Percentiles rank a stretch among this genome's conserved stretches.
These are phyloP conservation scores for Pelargonium fulgidum DNA, from an alignment of 441 rosid species.

Conservation along the genomic window DNA sequence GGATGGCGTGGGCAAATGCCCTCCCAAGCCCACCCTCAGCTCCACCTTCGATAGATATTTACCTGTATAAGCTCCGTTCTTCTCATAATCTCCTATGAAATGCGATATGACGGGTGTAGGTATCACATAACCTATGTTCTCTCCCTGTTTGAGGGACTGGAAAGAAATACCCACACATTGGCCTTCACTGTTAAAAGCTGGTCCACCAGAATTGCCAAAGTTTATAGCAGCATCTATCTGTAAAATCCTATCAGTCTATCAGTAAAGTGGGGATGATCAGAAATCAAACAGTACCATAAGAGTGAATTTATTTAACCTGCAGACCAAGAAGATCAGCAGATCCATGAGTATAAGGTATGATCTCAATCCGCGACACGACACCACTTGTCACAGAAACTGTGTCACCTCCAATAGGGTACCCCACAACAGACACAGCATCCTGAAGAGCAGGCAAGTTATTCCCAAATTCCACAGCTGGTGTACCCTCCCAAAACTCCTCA, in stretches of 20 bases:
- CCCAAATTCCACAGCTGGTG: constrained; percentile 82
- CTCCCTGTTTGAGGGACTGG: constrained; percentile 86
- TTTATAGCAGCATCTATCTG: constrained; percentile 96
- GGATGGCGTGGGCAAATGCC: too few relatives aligned
- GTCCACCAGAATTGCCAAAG: constrained; percentile 93
- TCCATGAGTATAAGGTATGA: constrained; percentile 75
- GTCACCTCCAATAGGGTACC: constrained; percentile 94
- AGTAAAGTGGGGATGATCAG: neutral
- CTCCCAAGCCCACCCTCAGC: neutral
- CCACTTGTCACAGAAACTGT: constrained; percentile 95
- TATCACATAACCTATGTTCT: constrained; percentile 90
- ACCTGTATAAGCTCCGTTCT: constrained; percentile 84
- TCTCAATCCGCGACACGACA: constrained; percentile 86
- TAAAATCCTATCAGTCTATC: neutral
- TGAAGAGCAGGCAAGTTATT: constrained; percentile 88
- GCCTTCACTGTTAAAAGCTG: constrained; percentile 85
- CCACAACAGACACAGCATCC: constrained; percentile 95
- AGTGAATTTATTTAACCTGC: constrained; percentile 39
- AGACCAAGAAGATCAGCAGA: constrained; percentile 80
- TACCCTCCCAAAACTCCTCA: constrained; percentile 89
- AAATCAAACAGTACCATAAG: neutral
- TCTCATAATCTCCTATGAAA: constrained; percentile 82
- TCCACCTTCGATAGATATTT: neutral
- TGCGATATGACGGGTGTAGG: constrained; percentile 90
- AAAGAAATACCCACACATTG: constrained; percentile 92